Conservation (phyloP, 2,329 filamentous ascomycete species). For the Paraphoma chrysanthemicola region DNA sequence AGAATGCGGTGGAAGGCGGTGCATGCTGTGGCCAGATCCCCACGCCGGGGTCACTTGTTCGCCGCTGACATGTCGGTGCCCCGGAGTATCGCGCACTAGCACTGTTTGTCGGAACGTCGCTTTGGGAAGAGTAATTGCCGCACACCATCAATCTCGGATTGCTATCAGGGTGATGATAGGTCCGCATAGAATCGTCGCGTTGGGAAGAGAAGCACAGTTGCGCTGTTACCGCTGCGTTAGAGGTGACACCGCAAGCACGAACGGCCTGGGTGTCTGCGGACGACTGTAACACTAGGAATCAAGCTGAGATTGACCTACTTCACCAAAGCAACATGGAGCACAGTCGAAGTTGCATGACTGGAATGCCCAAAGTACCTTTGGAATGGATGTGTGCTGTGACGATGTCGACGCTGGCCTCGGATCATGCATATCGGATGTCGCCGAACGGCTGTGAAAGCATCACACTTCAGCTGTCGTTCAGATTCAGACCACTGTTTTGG, state of each 20-base stretch:
- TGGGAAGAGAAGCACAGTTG: background rate
- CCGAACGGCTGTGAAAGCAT: too few species aligned
- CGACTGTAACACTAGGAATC: too few species aligned
- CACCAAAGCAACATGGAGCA: too few species aligned
- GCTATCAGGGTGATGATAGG: background rate
- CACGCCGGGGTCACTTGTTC: conserved; percentile 6
- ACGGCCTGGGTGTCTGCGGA: background rate
- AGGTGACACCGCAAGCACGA: background rate
- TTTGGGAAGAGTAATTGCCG: conserved; percentile 2
- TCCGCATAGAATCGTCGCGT: background rate
- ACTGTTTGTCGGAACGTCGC: conserved; percentile 21
- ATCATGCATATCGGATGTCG: too few species aligned
- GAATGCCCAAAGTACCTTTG: too few species aligned
- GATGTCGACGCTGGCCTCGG: too few species aligned
- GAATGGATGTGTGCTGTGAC: too few species aligned
- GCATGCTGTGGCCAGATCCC: conserved; percentile 13
- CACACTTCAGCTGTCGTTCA: too few species aligned
- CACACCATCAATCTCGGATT: background rate
- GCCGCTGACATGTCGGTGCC: conserved; percentile 22
- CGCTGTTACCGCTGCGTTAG: background rate
- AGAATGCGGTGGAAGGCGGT: conserved; percentile 3
- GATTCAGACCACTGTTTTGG: too few species aligned
- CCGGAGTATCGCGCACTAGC: conserved; percentile 25
- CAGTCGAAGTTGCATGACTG: too few species aligned
- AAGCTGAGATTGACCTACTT: too few species aligned